These are phyloP conservation scores for Iodosphaeria phyllophila DNA, from an alignment of 2,329 filamentous ascomycete species.

Conservation along the genomic window DNA sequence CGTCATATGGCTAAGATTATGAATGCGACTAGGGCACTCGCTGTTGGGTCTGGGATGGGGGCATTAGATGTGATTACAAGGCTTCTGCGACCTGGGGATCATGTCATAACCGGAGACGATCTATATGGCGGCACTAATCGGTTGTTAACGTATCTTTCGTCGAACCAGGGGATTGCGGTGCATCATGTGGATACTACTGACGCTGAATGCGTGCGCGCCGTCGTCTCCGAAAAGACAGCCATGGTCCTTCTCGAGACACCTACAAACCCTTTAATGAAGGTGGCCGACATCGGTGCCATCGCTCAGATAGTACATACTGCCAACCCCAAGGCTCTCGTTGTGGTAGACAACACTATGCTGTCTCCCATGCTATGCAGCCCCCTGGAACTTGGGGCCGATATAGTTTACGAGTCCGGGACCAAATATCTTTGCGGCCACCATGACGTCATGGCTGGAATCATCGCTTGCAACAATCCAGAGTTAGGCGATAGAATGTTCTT, in stretches of 20 bases:
- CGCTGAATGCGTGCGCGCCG: conserved; percentile 47
- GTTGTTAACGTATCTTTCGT: conserved; percentile 76
- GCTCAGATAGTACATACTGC: conserved; percentile 56
- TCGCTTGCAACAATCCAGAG: conserved; percentile 68
- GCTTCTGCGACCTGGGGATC: conserved; percentile 76
- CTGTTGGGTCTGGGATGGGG: conserved; percentile 93
- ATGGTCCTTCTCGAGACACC: conserved; percentile 95
- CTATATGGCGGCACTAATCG: conserved; percentile 92
- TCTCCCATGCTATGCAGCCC: conserved; percentile 89
- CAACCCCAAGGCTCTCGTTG: conserved; percentile 64
- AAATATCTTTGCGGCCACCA: conserved; percentile 97
- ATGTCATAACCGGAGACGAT: conserved; percentile 94
- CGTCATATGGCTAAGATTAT: conserved; percentile 97
- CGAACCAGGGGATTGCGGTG: conserved; percentile 79
- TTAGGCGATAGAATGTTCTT: conserved; percentile 87
- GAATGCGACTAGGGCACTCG: conserved; percentile 78
- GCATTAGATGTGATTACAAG: conserved; percentile 92
- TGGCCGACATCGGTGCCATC: conserved; percentile 77
- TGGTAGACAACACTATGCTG: conserved; percentile 98
- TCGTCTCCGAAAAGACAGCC: conserved; percentile 63
- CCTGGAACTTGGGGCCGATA: conserved; percentile 81
- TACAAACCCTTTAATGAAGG: conserved; percentile 95
- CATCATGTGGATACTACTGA: conserved; percentile 92
- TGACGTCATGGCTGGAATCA: conserved; percentile 96
- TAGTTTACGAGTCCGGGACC: conserved; percentile 93